Percentiles rank a stretch among this genome's conserved stretches.
phyloP scores from a whole-genome alignment of 225 moss, liverwort and hornwort genomes.

The Anthoceros angustus region DNA sequence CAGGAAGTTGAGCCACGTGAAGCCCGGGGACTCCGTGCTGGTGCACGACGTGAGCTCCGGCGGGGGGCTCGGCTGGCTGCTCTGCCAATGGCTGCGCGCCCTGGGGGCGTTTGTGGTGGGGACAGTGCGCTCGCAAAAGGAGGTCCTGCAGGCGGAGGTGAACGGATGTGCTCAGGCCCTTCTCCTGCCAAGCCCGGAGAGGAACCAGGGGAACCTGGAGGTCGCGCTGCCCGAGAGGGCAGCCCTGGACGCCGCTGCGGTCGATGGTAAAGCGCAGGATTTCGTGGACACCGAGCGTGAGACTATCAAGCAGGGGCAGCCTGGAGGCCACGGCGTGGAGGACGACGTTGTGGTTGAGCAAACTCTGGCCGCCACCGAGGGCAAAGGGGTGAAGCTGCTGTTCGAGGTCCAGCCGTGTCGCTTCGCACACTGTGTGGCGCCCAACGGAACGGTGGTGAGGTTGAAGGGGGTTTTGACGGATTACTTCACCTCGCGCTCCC shows the following conservation, averaged over 20 bases:
- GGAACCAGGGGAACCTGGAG: neutral
- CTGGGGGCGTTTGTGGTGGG: neutral
- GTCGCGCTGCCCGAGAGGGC: neutral
- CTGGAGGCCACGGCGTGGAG: neutral
- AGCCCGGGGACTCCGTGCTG: neutral
- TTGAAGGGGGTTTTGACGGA: neutral
- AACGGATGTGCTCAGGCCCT: neutral
- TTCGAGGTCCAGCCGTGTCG: neutral
- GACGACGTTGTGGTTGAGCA: slow-evolving; percentile 2
- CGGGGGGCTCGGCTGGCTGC: neutral
- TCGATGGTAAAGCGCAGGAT: neutral
- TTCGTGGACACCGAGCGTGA: neutral
- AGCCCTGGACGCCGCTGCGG: neutral
- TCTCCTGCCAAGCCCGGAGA: slow-evolving; percentile 1
- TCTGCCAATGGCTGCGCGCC: neutral
- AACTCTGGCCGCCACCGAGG: neutral
- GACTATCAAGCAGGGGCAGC: neutral
- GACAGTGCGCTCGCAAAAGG: neutral
- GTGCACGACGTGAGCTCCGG: neutral
- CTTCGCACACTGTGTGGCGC: neutral
- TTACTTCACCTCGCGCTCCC: neutral
- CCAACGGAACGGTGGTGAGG: neutral
- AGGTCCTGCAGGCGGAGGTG: neutral
- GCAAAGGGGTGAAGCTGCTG: neutral
- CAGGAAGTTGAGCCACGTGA: neutral